These are phyloP conservation scores for Aspergillus clavatus DNA, from an alignment of 2,329 filamentous ascomycete genomes.

Conservation along the genomic window DNA sequence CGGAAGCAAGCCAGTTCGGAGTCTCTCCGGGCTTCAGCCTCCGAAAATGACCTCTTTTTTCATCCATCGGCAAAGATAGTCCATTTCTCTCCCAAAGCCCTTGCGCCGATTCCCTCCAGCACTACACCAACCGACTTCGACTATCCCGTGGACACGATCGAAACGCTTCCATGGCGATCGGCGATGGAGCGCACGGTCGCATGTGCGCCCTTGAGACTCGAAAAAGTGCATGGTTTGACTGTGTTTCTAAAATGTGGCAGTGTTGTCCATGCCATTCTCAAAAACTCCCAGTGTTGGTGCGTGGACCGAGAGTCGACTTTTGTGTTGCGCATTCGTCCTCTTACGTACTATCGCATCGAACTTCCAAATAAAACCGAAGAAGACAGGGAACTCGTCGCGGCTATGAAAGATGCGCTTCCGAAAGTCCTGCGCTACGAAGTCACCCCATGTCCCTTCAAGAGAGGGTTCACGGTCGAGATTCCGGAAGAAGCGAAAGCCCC, in stretches of 20 bases:
- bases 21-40: constrained; percentile 16
- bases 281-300: constrained; percentile 90
- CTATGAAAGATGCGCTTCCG: constrained; percentile 64
- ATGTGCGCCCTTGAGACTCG: constrained; percentile 75
- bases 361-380: constrained; percentile 62
- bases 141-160: constrained; percentile 50
- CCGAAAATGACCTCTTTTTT: constrained; percentile 57
- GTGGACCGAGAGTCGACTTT: constrained; percentile 80
- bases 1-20: constrained; percentile 25
- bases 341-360: constrained; percentile 88
- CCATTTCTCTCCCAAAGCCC: constrained; percentile 51
- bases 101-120: constrained; percentile 41
- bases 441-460: constrained; percentile 78
- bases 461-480: constrained; percentile 68
- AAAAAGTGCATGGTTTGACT: constrained; percentile 78
- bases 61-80: constrained; percentile 70
- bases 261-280: constrained; percentile 79
- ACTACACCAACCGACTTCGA: constrained; percentile 41
- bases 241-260: constrained; percentile 83
- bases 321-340: constrained; percentile 75
- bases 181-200: constrained; percentile 77
- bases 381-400: constrained; percentile 59
- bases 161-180: constrained; percentile 67
- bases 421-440: constrained; percentile 80
- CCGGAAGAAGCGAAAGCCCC: constrained; percentile 64